Base-by-base conservation (phyloP, 805 yeast genomes). In the Brettanomyces custersianus region DNA sequence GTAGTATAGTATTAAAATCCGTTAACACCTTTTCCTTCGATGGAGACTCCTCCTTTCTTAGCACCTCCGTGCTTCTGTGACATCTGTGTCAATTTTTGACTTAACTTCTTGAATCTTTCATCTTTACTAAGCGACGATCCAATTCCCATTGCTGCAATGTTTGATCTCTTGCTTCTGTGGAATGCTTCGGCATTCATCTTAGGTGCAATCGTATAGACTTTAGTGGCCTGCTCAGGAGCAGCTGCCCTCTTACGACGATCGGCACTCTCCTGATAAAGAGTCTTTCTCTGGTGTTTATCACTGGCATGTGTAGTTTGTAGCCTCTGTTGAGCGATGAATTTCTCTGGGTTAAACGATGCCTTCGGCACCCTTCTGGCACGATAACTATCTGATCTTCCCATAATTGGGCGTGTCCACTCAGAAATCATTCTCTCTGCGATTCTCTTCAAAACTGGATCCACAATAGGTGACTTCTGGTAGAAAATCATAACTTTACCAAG, bases 341-440 rank as follows among this genome's bases (percentile, higher is more conserved):
- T 68, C 46, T 66, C 68, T 52, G 74, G 72, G 56, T 80, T 81
- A 60, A 83, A 87, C 31, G 74, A 75, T 42, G 75, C 72, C 42
- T 77, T 71, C 48, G 71, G 72, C 41, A 90, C 79, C 42, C 75
- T 68, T 61, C 84, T 78, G 59, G 90, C 96, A 57, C 92, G 78
- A 65, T 88, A 90, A 49, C 88, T 86, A 59, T 90, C 97, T 4
- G 94, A 80, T 41, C 95, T 80, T 47, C 95, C 95, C 70, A 92
- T 84, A 43, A 92, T 86, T 31, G 98, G 98, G 61, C 98, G 75
- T 7, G 96, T 90, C 99, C 99, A 92, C 57, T 87, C 94, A 19
- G 95, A 95, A 46, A 92, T 81, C 41, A 92, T 65, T 54, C 77
- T 77, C 53, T 92, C 97, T 5, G 95, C 97, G 27, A 80, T 69